A percentile compares a stretch with the other conserved stretches of the same genome.
Evolutionary conservation across 108 stramenopile species (phyloP).

Genomic region (Asterionellopsis glacialis): DNA sequence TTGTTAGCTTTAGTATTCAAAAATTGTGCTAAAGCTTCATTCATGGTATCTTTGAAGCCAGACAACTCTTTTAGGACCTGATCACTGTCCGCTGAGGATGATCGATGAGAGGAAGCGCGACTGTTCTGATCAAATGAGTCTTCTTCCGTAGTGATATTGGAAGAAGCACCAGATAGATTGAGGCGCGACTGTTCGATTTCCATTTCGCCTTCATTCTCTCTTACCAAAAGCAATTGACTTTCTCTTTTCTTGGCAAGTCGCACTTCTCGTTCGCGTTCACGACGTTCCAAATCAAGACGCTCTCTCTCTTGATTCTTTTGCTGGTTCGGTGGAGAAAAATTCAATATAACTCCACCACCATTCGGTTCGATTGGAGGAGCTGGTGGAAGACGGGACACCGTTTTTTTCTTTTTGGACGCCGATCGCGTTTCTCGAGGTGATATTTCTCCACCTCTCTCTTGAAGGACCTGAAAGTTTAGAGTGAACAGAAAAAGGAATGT

Average conservation of each 20-base stretch:
- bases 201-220: too few relatives aligned
- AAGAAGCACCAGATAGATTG: too few relatives aligned
- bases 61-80: background rate
- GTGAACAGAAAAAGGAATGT: too few relatives aligned
- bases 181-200: too few relatives aligned
- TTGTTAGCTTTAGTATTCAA: background rate
- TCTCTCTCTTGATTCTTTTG: constrained; percentile 28
- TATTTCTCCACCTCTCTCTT: constrained; percentile 30
- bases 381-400: background rate
- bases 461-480: constrained; percentile 34
- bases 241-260: background rate
- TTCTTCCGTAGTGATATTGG: too few relatives aligned
- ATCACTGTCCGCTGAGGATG: background rate
- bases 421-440: constrained; percentile 52
- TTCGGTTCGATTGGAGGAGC: background rate
- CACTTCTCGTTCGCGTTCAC: background rate
- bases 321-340: constrained; percentile 44
- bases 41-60: background rate
- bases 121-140: too few relatives aligned
- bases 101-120: too few relatives aligned
- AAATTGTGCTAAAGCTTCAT: background rate
- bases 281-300: constrained; percentile 12
- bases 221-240: background rate
- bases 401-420: constrained; percentile 24
- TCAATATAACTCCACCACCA: constrained; percentile 7